These are phyloP conservation scores for Trichoderma virens DNA, from an alignment of 495 filamentous ascomycete species.

Conservation along the genomic window DNA sequence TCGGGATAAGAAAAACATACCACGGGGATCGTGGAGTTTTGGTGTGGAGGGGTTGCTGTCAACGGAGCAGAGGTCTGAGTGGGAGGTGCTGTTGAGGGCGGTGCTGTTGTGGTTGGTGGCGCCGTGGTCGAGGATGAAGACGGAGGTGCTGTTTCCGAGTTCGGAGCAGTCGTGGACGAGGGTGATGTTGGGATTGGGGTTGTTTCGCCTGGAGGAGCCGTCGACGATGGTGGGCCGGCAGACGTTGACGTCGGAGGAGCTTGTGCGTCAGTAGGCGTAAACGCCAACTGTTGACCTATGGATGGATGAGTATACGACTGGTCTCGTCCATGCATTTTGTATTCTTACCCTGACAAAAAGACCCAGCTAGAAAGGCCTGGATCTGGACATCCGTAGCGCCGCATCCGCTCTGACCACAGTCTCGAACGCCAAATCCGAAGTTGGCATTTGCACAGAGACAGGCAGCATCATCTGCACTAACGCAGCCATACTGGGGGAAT, in stretches of 20 bases:
- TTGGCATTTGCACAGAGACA: slow-evolving; percentile 24
- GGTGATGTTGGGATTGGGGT: background rate
- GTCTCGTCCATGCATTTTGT: background rate
- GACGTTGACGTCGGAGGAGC: background rate
- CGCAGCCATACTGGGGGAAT: background rate
- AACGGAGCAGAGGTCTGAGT: background rate
- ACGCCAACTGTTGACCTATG: background rate
- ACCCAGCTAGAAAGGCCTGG: background rate
- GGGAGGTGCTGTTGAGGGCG: slow-evolving; percentile 7
- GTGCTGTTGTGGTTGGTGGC: slow-evolving; percentile 5
- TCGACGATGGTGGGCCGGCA: background rate
- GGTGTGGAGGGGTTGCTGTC: slow-evolving; percentile 9
- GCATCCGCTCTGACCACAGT: slow-evolving; percentile 16
- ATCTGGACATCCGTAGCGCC: background rate
- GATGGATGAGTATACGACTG: background rate
- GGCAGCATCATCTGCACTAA: background rate
- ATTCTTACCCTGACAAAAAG: slow-evolving; percentile 10
- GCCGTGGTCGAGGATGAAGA: background rate
- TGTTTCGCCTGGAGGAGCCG: background rate
- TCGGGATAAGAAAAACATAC: background rate
- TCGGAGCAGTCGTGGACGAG: background rate
- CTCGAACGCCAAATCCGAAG: slow-evolving; percentile 14
- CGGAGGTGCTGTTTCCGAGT: background rate
- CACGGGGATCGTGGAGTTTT: background rate
- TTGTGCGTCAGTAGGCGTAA: background rate